phyloP scores from a whole-genome alignment of 2,329 filamentous ascomycete genomes.

The Aureobasidium sp. region DNA sequence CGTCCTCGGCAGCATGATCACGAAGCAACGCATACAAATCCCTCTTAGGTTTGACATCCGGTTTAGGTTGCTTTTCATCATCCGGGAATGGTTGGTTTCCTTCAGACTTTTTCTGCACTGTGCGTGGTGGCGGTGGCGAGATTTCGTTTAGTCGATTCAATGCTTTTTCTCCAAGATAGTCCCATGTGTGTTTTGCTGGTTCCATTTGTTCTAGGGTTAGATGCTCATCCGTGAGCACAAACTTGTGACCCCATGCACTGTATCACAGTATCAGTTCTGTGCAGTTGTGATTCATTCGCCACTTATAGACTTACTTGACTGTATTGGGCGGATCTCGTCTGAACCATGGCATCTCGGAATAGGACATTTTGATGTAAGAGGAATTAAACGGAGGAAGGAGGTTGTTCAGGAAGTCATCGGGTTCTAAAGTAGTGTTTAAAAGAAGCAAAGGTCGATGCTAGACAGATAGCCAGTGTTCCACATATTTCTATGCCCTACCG shows the following conservation, averaged over 20 bases:
- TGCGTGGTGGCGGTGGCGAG: constrained; percentile 35
- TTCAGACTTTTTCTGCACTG: constrained; percentile 10
- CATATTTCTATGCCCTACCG: background rate
- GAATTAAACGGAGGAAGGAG: too few relatives aligned
- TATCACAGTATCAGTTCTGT: background rate
- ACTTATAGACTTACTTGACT: background rate
- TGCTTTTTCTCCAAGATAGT: constrained; percentile 58
- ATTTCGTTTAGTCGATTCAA: constrained; percentile 56
- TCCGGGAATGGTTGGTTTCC: background rate
- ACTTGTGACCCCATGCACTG: constrained; percentile 53
- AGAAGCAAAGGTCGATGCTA: background rate
- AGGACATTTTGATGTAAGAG: too few relatives aligned
- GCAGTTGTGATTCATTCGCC: background rate
- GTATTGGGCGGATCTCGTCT: background rate
- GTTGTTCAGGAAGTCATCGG: background rate
- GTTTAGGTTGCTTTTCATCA: constrained; percentile 15
- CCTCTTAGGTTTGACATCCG: constrained; percentile 30
- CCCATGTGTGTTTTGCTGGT: constrained; percentile 57
- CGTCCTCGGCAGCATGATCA: constrained; percentile 49
- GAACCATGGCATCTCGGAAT: background rate
- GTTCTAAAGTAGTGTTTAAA: background rate
- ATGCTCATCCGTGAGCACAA: constrained; percentile 61
- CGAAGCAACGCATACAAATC: constrained; percentile 57
- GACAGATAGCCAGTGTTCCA: background rate
- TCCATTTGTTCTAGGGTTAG: constrained; percentile 49